Conservation (phyloP, 1,284 basidiomycete species). For the Tetrapyrgos nigripes region DNA sequence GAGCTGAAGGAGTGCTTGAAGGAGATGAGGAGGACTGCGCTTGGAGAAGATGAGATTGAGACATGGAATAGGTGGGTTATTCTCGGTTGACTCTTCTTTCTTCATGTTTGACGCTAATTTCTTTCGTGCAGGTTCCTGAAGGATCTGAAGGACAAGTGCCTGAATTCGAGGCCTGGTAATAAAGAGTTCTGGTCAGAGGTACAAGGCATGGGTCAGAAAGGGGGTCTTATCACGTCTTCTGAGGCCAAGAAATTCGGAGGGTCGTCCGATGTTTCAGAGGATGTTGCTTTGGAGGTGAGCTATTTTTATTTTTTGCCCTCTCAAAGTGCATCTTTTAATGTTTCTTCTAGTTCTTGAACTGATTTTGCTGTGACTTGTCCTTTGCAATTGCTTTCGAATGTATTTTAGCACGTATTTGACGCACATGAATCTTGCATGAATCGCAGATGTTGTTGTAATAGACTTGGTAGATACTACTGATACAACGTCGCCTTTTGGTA, state of each 20-base stretch:
- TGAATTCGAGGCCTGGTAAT: constrained; percentile 59
- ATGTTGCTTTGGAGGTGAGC: constrained; percentile 51
- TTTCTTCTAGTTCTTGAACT: not conserved
- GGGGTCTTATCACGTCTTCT: constrained; percentile 67
- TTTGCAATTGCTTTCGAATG: not conserved
- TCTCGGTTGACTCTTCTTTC: not conserved
- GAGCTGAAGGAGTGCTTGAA: constrained; percentile 80
- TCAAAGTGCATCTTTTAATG: not conserved
- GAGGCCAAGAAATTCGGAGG: constrained; percentile 68
- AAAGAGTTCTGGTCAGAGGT: constrained; percentile 68
- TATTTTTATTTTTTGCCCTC: not conserved
- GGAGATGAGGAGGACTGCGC: constrained; percentile 66
- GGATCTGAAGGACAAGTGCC: constrained; percentile 61
- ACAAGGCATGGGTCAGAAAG: constrained; percentile 50
- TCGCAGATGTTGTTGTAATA: too few relatives aligned
- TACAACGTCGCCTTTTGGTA: too few relatives aligned
- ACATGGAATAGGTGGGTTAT: constrained; percentile 73
- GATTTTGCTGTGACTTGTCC: not conserved
- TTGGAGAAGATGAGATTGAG: constrained; percentile 81
- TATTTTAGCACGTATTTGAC: too few relatives aligned
- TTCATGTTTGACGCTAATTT: constrained; percentile 5
- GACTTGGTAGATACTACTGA: too few relatives aligned
- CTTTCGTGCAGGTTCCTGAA: constrained; percentile 58
- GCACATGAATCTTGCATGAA: too few relatives aligned
- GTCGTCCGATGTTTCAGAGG: constrained; percentile 58